Evolutionary conservation across 1,284 basidiomycete genomes (phyloP), one percentile per base, ranked within the genome.

Genomic region (Porogramme epimiltina): DNA sequence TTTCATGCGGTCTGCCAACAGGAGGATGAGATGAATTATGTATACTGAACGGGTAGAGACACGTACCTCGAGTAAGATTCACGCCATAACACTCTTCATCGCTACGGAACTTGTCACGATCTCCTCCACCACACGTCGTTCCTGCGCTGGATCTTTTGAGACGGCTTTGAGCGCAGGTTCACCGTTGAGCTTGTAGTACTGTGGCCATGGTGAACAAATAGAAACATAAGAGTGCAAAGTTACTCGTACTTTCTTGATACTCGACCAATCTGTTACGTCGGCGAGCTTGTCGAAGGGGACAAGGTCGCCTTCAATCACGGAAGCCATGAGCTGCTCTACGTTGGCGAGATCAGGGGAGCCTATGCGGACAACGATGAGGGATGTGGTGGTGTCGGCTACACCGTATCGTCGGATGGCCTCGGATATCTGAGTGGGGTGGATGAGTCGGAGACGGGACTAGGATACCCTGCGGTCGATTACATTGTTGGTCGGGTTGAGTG

Each of bases 381-480:
- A 73, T 0, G 73, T 78, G n/a, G 82, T 85, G 4, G 67, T 70
- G 36, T 89, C 83, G 0, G 86, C 86, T 3, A 96, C 77, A 4
- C 95, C 94, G 62, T 93, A 95, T 51, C 90, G 80, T 49, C 84
- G 79, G 55, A 97, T 83, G 0, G 89, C 89, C 62, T 97, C 94
- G 2, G 85, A 84, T 49, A 97, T 96, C 91, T 93, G 39, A 18
- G 20, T 9, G 47, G 38, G 38, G 36, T 11, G 31, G 19, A 37
- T 45, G 45, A 39, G 20, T 20, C 26, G n/a, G 13, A 4, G 3
- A 2, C 10, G 24, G 8, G 15, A 19, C 18, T 22, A 22, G 10
- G 19, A 10, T 10, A 41, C n/a, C 34, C 34, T 37, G 16, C n/a
- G 34, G 34, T n/a, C 16, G 6, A 16, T 37, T 47, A 90, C 91